Evolutionary conservation across 306 rosid genomes (phyloP), one percentile per base, ranked within the genome.

Genomic region (Trifolium repens): DNA sequence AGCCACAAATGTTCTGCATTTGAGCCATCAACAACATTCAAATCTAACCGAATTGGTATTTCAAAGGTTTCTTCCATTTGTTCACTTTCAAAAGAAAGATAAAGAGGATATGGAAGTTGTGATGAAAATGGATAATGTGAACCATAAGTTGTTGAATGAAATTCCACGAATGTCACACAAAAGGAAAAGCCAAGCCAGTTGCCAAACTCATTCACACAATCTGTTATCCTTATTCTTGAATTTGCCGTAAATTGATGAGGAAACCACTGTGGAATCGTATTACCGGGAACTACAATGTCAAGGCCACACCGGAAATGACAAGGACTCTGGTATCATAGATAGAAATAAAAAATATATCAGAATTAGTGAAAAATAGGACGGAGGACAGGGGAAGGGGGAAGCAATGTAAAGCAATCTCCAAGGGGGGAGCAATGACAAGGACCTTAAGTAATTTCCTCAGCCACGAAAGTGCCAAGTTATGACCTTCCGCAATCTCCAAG

Each of bases 31-130:
- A 37, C 32, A n/a, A 4, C 8, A 27, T 39, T 14, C 58, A 43
- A 11, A 9, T 61, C 70, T 30, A 11, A 43, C 27, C 5, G 37
- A 17, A 49, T 5, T 12, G 78, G 71, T 11, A 46, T 34, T 3
- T 47, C 27, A 0, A 63, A 49, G 16, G 11, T 49, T 63, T 74
- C 79, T 47, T 61, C 78, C 0, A 19, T 52, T 0, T 47, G 24
- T 46, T 47, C 78, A 74, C 50, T 61, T 62, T 16, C 78, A 74
- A 74, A 74, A 32, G 78, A 63, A 74, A 74, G 79, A 63, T 49
- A 63, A 11, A 73, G 9, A 15, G 35, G 39, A 74, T 37, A n/a
- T n/a, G n/a, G n/a, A n/a, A n/a, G n/a, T n/a, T n/a, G n/a, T n/a
- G n/a, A n/a, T n/a, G n/a, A n/a, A n/a, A n/a, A n/a, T n/a, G n/a